These are phyloP conservation scores for Pelargonium fulgidum DNA, from an alignment of 441 rosid species.

Conservation along the genomic window DNA sequence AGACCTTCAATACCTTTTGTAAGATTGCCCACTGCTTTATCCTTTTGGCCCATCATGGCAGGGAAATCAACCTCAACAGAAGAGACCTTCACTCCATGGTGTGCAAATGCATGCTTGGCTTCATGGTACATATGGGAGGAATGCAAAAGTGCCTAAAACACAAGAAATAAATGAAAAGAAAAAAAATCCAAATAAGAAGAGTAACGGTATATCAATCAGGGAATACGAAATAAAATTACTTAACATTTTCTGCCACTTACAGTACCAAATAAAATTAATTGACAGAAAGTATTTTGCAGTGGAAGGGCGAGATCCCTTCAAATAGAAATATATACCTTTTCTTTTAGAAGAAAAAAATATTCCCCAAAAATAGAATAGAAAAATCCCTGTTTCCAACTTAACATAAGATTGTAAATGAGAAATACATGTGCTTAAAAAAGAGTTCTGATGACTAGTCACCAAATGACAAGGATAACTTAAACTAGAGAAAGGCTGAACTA, in stretches of 20 bases:
- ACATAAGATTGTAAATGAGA: no score
- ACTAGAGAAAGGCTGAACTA: neutral
- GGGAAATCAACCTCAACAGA: constrained; percentile 91
- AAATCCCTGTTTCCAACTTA: no score
- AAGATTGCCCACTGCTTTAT: constrained; percentile 80
- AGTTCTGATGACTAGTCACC: neutral
- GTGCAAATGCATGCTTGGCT: constrained; percentile 76
- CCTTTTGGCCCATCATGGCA: constrained; percentile 91
- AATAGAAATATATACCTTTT: neutral
- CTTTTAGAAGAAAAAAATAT: neutral
- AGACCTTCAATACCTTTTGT: constrained; percentile 90
- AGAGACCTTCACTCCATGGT: constrained; percentile 84
- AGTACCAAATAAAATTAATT: neutral
- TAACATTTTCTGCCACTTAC: neutral
- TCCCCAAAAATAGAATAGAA: neutral
- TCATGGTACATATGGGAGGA: constrained; percentile 98
- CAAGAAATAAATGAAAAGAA: neutral
- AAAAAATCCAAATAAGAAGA: neutral
- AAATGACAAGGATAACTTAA: neutral
- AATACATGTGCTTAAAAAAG: no score
- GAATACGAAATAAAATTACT: neutral
- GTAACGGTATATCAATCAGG: neutral
- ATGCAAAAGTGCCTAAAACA: constrained; percentile 82
- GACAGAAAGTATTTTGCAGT: neutral
- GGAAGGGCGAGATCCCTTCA: neutral